Conservation (phyloP, 768 basidiomycete genomes). For the Trametopsis cervina region DNA sequence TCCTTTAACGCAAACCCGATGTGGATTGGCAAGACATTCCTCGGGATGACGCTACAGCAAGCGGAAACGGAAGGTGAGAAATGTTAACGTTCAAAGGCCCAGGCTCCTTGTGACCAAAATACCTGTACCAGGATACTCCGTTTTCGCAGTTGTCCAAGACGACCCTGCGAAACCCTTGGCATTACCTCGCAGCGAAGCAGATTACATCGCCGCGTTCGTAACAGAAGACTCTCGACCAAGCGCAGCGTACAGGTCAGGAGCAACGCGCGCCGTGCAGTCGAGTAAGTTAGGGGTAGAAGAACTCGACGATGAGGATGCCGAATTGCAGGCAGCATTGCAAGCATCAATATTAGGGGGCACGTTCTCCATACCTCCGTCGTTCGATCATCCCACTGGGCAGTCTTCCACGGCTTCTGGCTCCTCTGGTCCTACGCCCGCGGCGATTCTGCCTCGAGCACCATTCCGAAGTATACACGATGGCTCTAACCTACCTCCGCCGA, state of each 20-base stretch:
- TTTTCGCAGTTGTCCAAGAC: constrained; percentile 65
- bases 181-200: constrained; percentile 62
- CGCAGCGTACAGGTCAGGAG: neutral
- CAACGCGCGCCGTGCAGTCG: neutral
- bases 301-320: constrained; percentile 80
- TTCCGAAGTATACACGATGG: neutral
- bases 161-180: constrained; percentile 48
- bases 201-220: constrained; percentile 60
- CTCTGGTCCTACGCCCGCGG: too few species aligned
- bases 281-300: constrained; percentile 25
- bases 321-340: constrained; percentile 81
- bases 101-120: constrained; percentile 6
- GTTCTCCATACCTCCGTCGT: neutral
- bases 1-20: constrained; percentile 65
- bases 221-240: constrained; percentile 33
- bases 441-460: neutral
- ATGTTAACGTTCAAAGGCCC: neutral
- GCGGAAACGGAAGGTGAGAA: constrained; percentile 74
- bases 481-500: neutral
- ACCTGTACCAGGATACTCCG: constrained; percentile 59
- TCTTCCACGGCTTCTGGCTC: neutral
- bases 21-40: constrained; percentile 79
- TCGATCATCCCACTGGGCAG: neutral
- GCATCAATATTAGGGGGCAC: constrained; percentile 52
- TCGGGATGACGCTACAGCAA: constrained; percentile 82